Evolutionary conservation across 2,329 filamentous ascomycete species (phyloP).

Genomic region (Blastomyces gilchristii): DNA sequence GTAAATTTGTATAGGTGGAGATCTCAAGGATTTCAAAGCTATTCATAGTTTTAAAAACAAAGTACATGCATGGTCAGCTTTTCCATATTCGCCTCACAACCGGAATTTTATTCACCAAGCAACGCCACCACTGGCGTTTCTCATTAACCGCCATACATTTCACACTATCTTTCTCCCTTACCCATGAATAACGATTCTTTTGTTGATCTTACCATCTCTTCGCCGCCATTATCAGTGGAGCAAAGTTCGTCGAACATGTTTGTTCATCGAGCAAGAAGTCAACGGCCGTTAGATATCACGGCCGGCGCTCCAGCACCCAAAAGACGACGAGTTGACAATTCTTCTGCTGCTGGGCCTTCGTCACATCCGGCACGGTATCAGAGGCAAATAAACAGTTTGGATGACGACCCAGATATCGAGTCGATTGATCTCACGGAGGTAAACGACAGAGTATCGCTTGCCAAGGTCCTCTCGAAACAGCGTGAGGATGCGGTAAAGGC

Average conservation of each 20-base stretch:
- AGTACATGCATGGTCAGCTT: not conserved
- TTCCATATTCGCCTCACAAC: not conserved
- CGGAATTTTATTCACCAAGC: not conserved
- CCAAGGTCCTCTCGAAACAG: conserved; percentile 43
- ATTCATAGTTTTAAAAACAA: not conserved
- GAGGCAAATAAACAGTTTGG: not conserved
- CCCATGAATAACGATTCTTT: conserved; percentile 11
- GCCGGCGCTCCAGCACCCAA: not conserved
- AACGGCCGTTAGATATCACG: not conserved
- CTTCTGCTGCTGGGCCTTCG: not conserved
- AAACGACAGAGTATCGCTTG: conserved; percentile 32
- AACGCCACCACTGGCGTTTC: not conserved
- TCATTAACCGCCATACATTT: not conserved
- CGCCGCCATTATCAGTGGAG: not conserved
- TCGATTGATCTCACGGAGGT: conserved; percentile 43
- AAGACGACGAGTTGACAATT: conserved; percentile 4
- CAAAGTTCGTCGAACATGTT: conserved; percentile 1
- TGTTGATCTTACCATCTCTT: conserved; percentile 14
- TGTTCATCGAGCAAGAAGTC: not conserved
- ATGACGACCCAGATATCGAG: conserved; percentile 27
- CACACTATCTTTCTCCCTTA: not conserved
- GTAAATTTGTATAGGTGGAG: not conserved
- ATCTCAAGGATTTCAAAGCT: not conserved
- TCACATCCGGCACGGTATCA: not conserved
- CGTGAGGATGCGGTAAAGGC: conserved; percentile 42